Percentiles rank a stretch among this genome's conserved stretches.
phyloP scores from a whole-genome alignment of 2,329 filamentous ascomycete species.

The Emmonsia crescens region DNA sequence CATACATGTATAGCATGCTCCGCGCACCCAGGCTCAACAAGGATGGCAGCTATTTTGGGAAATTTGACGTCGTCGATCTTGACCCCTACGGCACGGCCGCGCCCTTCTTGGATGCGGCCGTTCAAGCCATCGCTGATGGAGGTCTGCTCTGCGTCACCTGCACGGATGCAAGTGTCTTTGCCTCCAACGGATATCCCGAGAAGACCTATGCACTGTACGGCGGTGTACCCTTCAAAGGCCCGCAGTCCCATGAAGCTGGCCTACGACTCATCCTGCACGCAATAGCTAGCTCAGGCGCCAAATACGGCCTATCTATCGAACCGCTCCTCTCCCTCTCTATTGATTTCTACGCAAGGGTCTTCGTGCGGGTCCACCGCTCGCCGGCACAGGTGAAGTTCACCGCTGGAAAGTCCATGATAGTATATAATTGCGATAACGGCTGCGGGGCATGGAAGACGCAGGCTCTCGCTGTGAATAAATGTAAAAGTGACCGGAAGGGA shows the following conservation, averaged over 20 bases:
- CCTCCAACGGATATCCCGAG: slow-evolving; percentile 85
- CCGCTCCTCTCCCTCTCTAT: slow-evolving; percentile 87
- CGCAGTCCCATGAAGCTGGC: slow-evolving; percentile 79
- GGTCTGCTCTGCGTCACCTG: slow-evolving; percentile 91
- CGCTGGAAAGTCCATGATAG: slow-evolving; percentile 81
- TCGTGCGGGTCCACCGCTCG: slow-evolving; percentile 69
- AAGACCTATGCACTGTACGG: slow-evolving; percentile 94
- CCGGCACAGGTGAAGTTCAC: slow-evolving; percentile 82
- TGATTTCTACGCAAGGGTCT: slow-evolving; percentile 87
- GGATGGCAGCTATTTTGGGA: slow-evolving; percentile 32
- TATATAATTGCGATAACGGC: slow-evolving; percentile 81
- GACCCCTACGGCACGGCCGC: slow-evolving; percentile 93
- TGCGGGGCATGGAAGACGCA: slow-evolving; percentile 90
- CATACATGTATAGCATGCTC: slow-evolving; percentile 75
- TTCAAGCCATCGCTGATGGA: slow-evolving; percentile 78
- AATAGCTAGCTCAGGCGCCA: slow-evolving; percentile 67
- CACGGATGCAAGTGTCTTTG: slow-evolving; percentile 91
- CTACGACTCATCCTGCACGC: slow-evolving; percentile 76
- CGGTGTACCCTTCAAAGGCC: slow-evolving; percentile 73
- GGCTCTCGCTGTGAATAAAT: slow-evolving; percentile 58
- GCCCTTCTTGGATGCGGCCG: slow-evolving; percentile 80
- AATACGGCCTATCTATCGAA: slow-evolving; percentile 80
- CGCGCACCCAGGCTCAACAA: slow-evolving; percentile 34
- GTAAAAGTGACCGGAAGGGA: slow-evolving; percentile 58
- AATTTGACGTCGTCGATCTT: slow-evolving; percentile 89